Conservation (phyloP, 441 rosid species). For the Arabidopsis lyrata region DNA sequence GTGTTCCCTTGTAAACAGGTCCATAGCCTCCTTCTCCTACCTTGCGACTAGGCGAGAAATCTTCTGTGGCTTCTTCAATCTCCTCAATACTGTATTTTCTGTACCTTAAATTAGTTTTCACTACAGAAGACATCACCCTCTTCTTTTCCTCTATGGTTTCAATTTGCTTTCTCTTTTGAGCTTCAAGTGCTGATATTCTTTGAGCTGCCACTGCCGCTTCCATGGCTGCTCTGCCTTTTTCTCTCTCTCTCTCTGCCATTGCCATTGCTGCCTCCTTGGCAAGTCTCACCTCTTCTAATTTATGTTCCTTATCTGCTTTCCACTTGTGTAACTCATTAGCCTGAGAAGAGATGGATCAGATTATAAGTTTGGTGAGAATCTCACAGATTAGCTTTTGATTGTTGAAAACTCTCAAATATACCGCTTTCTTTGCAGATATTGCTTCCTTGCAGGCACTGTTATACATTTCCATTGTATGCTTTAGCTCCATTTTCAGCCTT, state of each 20-base stretch:
- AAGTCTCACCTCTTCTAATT: slow-evolving; percentile 57
- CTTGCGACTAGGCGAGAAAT: slow-evolving; percentile 60
- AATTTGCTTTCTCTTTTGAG: slow-evolving; percentile 58
- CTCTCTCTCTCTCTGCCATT: slow-evolving; percentile 72
- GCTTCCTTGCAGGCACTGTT: slow-evolving; percentile 87
- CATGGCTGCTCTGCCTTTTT: slow-evolving; percentile 64
- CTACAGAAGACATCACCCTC: slow-evolving; percentile 17
- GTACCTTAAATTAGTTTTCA: slow-evolving; percentile 48
- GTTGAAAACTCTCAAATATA: slow-evolving; percentile 12
- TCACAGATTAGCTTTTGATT: background rate
- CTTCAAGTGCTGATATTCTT: slow-evolving; percentile 68
- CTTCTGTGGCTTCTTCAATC: slow-evolving; percentile 72
- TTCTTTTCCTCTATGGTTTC: slow-evolving; percentile 43
- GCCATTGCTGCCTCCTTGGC: slow-evolving; percentile 75
- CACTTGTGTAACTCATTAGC: slow-evolving; percentile 65
- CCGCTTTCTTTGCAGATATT: slow-evolving; percentile 69
- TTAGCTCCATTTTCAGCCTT: slow-evolving; percentile 77
- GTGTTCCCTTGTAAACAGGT: slow-evolving; percentile 68
- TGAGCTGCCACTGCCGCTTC: slow-evolving; percentile 77
- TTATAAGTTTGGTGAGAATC: background rate
- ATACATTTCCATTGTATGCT: slow-evolving; percentile 88
- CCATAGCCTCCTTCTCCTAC: slow-evolving; percentile 98
- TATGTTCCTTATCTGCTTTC: slow-evolving; percentile 66
- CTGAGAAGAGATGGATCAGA: slow-evolving; percentile 41
- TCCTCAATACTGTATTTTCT: slow-evolving; percentile 75